phyloP scores from a whole-genome alignment of 768 basidiomycete species.

The Dacryopinax primogenitus region DNA sequence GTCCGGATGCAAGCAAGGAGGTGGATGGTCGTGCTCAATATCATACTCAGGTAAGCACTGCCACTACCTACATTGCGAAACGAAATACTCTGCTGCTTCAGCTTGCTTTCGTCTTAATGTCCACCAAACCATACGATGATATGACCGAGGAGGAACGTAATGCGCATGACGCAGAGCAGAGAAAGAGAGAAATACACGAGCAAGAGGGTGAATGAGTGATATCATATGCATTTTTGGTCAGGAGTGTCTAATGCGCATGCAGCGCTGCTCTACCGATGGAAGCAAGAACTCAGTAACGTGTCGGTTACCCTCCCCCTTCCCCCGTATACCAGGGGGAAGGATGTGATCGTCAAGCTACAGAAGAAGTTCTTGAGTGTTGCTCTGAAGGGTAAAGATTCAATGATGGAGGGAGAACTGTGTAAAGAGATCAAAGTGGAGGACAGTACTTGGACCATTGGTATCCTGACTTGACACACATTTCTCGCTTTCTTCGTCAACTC shows the following conservation, averaged over 20 bases:
- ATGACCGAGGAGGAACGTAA: slow-evolving; percentile 66
- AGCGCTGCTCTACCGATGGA: slow-evolving; percentile 89
- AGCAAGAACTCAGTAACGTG: slow-evolving; percentile 75
- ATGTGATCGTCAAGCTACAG: slow-evolving; percentile 58
- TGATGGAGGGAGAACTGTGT: slow-evolving; percentile 82
- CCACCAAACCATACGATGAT: slow-evolving; percentile 45
- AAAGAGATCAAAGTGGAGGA: slow-evolving; percentile 92
- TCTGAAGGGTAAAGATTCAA: slow-evolving; percentile 72
- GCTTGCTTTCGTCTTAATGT: background rate
- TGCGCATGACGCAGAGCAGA: slow-evolving; percentile 51
- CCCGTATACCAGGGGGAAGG: slow-evolving; percentile 68
- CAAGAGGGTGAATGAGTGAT: slow-evolving; percentile 55
- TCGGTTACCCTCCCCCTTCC: slow-evolving; percentile 75
- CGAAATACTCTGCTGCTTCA: background rate
- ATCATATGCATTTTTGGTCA: background rate
- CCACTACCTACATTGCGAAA: no score
- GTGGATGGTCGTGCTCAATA: no score
- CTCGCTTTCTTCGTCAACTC: slow-evolving; percentile 13
- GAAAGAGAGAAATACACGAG: slow-evolving; percentile 58
- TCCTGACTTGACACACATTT: slow-evolving; percentile 22
- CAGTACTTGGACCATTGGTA: slow-evolving; percentile 91
- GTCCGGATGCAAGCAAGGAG: background rate
- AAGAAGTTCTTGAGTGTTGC: slow-evolving; percentile 76
- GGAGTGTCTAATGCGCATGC: background rate
- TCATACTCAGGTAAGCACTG: no score